Evolutionary conservation across 2,329 filamentous ascomycete genomes (phyloP).

Genomic region (Arthrobotrys pseudoclavata): DNA sequence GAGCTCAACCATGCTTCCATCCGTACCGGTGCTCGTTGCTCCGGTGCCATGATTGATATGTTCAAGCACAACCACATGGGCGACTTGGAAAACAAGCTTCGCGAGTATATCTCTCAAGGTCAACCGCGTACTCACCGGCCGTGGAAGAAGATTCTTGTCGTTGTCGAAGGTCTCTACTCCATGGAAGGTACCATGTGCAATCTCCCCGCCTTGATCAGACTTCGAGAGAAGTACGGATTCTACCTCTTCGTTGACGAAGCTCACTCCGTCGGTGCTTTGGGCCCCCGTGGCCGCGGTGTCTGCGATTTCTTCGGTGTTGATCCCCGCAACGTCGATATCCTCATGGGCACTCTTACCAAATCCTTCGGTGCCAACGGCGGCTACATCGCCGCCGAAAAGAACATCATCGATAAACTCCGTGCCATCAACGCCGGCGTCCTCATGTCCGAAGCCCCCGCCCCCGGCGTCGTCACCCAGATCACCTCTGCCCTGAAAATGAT

Average conservation of each 20-base stretch:
- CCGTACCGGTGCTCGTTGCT: conserved; percentile 91
- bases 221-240: conserved; percentile 98
- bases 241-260: conserved; percentile 95
- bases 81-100: conserved; percentile 85
- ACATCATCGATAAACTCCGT: conserved; percentile 91
- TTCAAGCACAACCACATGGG: conserved; percentile 98
- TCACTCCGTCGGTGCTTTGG: conserved; percentile 93
- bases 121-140: conserved; percentile 98
- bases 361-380: conserved; percentile 98
- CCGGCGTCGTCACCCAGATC: conserved; percentile 92
- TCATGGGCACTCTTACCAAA: conserved; percentile 98
- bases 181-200: conserved; percentile 99
- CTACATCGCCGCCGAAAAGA: conserved; percentile 90
- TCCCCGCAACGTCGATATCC: conserved; percentile 86
- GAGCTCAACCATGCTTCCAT: conserved; percentile 99
- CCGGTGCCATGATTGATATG: conserved; percentile 92
- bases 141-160: conserved; percentile 98
- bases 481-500: conserved; percentile 88
- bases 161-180: conserved; percentile 96
- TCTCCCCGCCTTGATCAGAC: conserved; percentile 84
- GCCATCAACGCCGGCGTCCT: conserved; percentile 87
- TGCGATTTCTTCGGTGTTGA: conserved; percentile 98
- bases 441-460: conserved; percentile 87
- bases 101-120: conserved; percentile 94
- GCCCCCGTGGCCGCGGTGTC: conserved; percentile 88